phyloP scores from a whole-genome alignment of 306 rosid species.

The Fagus crenata region DNA sequence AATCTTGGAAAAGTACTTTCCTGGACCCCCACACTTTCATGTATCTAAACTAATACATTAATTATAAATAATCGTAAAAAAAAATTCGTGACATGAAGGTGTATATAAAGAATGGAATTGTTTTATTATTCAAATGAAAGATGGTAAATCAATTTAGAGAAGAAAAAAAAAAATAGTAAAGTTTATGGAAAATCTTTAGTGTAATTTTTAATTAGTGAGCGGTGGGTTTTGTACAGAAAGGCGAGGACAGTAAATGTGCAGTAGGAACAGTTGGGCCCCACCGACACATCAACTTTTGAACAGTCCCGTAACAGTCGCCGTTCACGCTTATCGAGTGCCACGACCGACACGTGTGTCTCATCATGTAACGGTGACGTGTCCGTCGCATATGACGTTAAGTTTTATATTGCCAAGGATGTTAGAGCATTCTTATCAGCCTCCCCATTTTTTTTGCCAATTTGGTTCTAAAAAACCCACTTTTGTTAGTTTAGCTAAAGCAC shows the following conservation, averaged over 20 bases:
- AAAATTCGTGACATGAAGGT: no score
- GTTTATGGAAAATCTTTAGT: background rate
- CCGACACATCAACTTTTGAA: background rate
- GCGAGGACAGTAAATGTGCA: constrained; percentile 2
- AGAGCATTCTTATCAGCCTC: no score
- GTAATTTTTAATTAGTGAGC: background rate
- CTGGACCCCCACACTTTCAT: background rate
- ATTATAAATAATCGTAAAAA: no score
- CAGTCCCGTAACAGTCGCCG: constrained; percentile 24
- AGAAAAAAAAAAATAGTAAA: background rate
- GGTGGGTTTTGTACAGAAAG: constrained; percentile 11
- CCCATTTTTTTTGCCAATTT: no score
- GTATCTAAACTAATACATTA: background rate
- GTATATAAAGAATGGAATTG: no score
- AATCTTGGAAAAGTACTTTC: background rate
- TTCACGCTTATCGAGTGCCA: background rate
- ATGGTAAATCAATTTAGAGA: no score
- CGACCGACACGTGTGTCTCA: constrained; percentile 5
- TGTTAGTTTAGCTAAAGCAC: no score
- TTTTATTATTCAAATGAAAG: no score
- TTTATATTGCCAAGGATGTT: background rate
- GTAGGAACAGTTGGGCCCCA: constrained; percentile 14
- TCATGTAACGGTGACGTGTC: constrained; percentile 18
- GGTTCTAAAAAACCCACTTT: no score
- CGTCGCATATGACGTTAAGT: no score